Percentiles rank a stretch among this genome's conserved stretches.
phyloP scores from a whole-genome alignment of 2,329 filamentous ascomycete species.

The Aspergillus hortae region DNA sequence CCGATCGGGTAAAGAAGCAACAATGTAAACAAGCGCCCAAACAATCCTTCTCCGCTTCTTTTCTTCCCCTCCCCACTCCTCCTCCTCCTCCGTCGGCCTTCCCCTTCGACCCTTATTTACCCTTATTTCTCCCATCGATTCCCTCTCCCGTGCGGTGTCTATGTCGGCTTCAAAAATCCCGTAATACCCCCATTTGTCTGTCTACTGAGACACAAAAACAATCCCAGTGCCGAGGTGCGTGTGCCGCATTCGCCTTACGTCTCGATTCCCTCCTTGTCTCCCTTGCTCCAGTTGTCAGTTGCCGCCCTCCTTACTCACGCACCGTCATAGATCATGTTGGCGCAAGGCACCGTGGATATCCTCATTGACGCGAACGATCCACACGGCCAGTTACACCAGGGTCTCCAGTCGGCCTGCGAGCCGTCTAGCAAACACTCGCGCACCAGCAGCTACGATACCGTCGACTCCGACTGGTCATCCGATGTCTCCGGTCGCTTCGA shows the following conservation, averaged over 20 bases:
- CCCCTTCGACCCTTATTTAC: background rate
- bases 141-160: background rate
- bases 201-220: too few species aligned
- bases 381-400: conserved; percentile 21
- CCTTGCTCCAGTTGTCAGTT: background rate
- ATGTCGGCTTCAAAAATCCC: too few species aligned
- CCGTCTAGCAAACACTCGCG: conserved; percentile 30
- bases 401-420: conserved; percentile 15
- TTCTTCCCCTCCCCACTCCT: background rate
- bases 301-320: background rate
- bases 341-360: conserved; percentile 10
- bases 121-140: background rate
- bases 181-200: too few species aligned
- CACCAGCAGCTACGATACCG: conserved; percentile 14
- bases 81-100: background rate
- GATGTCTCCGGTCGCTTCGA: conserved; percentile 34
- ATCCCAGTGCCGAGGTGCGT: too few species aligned
- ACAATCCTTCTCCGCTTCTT: background rate
- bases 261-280: background rate
- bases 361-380: conserved; percentile 17
- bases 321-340: background rate
- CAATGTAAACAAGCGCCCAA: conserved; percentile 5
- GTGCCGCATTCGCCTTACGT: background rate
- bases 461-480: conserved; percentile 25
- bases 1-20: conserved; percentile 3